Evolutionary conservation across 148 eudicot genomes (phyloP).

Genomic region (Rheum nobile): DNA sequence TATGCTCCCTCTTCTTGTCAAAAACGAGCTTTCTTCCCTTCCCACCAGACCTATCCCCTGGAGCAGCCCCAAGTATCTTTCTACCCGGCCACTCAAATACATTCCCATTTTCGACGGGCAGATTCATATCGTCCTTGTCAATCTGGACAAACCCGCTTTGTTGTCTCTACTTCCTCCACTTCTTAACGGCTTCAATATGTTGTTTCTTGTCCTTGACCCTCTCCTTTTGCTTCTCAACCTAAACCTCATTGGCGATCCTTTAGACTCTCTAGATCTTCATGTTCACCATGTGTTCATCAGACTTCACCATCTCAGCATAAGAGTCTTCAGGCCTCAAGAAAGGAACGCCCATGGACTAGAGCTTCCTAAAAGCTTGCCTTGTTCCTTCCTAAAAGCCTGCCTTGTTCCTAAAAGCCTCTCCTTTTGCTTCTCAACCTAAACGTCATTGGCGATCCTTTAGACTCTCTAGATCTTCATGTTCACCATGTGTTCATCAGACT

Average conservation of each 20-base stretch:
- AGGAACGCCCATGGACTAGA: slow-evolving; percentile 53
- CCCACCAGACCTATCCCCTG: slow-evolving; percentile 87
- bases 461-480: too few species aligned
- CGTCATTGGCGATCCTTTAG: too few species aligned
- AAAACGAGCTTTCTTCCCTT: slow-evolving; percentile 23
- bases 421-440: too few species aligned
- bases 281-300: slow-evolving; percentile 79
- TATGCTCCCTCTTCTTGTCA: slow-evolving; percentile 24
- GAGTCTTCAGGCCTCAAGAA: slow-evolving; percentile 74
- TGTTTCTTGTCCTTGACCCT: slow-evolving; percentile 75
- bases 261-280: slow-evolving; percentile 63
- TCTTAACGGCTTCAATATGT: slow-evolving; percentile 79
- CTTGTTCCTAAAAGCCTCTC: too few species aligned
- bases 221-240: slow-evolving; percentile 69
- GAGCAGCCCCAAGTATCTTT: slow-evolving; percentile 46
- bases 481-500: slow-evolving; percentile 78
- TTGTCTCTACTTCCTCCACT: slow-evolving; percentile 89
- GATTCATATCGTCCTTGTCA: slow-evolving; percentile 46
- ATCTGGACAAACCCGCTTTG: slow-evolving; percentile 51
- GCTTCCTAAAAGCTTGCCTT: slow-evolving; percentile 60
- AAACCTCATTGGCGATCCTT: slow-evolving; percentile 71
- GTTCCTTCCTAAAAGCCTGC: too few species aligned
- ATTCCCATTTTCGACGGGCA: slow-evolving; percentile 54
- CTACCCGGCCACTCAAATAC: slow-evolving; percentile 39
- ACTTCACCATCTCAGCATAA: slow-evolving; percentile 93